Base-by-base conservation (phyloP, 768 basidiomycete genomes). In the Tylopilus intermedius region DNA sequence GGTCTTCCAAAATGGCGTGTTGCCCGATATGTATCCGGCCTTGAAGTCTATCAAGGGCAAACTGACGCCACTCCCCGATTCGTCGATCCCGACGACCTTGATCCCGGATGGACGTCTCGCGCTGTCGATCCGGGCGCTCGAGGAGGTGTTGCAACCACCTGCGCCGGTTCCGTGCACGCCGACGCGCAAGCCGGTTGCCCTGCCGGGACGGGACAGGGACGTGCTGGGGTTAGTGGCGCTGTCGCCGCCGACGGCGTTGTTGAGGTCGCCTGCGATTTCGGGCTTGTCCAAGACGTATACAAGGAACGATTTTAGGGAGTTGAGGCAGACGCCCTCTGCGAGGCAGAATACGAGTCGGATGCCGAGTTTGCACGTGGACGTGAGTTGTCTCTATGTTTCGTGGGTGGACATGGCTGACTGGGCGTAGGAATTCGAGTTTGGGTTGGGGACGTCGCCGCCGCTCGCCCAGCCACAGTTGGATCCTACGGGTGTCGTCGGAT, bases 331-430 rank as follows among this genome's bases (percentile, higher is more conserved):
- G 39, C 78, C 87, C 30, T 78, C 81, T 9, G 79, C 84, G 57
- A 79, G 87, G 60, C 79, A 89, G 66, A 93, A 92, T 62, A 92
- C 89, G 50, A 92, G 90, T 69, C 76, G 90, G 61, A 74, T 92
- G 42, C 90, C 90, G 9, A 92, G 90, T 68, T 84, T 83, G 74
- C 90, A 93, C 69, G 90, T 84, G 49, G 82, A 84, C 64, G 82
- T 84, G 70, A 67, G 82, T 50, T 8, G 18, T 32, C 21, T 40
- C 21, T 40, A 5, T 8, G 39, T 22, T 21, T 3, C 5, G 15
- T 33, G 10, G 21, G 26, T 13, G 49, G 56, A 21, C 21, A 5
- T 1, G 33, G 27, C 40, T 58, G 57, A 58, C 15, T 6, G 15
- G 22, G 11, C 11, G 43, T 53, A 72, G 71, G 69, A 72, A 50